These are phyloP conservation scores for Corylus avellana DNA, from an alignment of 306 rosid species.

Conservation along the genomic window DNA sequence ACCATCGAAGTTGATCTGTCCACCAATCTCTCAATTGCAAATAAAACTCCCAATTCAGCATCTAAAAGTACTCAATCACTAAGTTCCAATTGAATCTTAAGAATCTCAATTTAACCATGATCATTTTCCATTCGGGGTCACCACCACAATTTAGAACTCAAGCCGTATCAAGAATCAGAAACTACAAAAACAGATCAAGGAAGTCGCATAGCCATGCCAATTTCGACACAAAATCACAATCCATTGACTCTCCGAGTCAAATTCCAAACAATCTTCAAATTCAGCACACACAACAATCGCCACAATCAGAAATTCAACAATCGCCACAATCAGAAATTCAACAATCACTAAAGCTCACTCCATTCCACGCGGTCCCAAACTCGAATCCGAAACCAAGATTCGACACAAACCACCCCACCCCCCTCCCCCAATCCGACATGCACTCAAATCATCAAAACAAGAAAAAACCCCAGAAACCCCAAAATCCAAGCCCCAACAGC, in stretches of 20 bases:
- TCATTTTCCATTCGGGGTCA: background rate
- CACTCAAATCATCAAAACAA: constrained; percentile 3
- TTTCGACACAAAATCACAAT: background rate
- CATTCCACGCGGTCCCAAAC: background rate
- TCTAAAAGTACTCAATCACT: background rate
- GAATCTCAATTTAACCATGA: background rate
- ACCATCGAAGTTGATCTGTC: background rate
- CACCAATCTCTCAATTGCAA: background rate
- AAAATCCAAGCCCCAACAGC: background rate
- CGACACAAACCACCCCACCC: background rate
- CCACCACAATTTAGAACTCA: background rate
- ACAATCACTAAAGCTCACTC: background rate
- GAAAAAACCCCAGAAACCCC: background rate
- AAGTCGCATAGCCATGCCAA: constrained; percentile 14
- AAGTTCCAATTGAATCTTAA: background rate
- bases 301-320: background rate
- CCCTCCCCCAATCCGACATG: background rate
- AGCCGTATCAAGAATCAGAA: background rate
- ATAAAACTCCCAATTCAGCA: background rate
- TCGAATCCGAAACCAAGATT: background rate
- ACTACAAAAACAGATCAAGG: background rate
- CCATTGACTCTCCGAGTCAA: background rate
- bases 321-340: background rate
- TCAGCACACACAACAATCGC: background rate
- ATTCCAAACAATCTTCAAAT: constrained; percentile 13